These are phyloP conservation scores for Agrostemma githago DNA, from an alignment of 148 eudicot species.

Conservation along the genomic window DNA sequence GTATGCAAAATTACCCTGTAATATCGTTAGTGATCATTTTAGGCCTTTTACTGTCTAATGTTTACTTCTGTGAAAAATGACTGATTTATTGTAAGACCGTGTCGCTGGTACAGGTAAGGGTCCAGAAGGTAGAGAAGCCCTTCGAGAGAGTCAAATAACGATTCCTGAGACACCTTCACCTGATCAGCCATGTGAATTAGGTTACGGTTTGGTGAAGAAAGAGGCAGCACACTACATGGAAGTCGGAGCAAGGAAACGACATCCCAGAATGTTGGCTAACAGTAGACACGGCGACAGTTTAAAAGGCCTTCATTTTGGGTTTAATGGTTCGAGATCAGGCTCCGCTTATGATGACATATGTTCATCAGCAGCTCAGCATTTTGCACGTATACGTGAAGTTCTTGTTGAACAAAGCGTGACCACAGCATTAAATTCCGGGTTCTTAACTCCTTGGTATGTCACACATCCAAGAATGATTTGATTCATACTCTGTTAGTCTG, in stretches of 20 bases:
- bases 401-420: conserved; percentile 88
- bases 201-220: conserved; percentile 60
- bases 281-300: conserved; percentile 36
- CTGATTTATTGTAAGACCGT: not conserved
- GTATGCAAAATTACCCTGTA: conserved; percentile 24
- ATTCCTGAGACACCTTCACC: conserved; percentile 99
- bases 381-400: conserved; percentile 93
- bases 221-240: conserved; percentile 67
- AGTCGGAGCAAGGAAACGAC: conserved; percentile 72
- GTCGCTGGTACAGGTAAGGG: conserved; percentile 42
- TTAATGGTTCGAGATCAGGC: conserved; percentile 46
- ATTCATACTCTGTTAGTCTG: not conserved
- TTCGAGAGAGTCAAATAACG: conserved; percentile 66
- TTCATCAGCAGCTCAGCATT: conserved; percentile 81
- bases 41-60: too few species aligned
- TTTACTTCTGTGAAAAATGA: not conserved
- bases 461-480: not conserved
- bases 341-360: conserved; percentile 87
- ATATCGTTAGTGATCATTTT: too few species aligned
- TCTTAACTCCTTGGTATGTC: conserved; percentile 84
- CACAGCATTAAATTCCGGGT: conserved; percentile 82
- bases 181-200: conserved; percentile 72
- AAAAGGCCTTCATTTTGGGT: conserved; percentile 39
- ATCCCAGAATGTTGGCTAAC: conserved; percentile 52
- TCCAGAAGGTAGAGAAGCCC: conserved; percentile 57